Conservation (phyloP, 371 early-diverging fungal species). For the Lichtheimia ramosa region DNA sequence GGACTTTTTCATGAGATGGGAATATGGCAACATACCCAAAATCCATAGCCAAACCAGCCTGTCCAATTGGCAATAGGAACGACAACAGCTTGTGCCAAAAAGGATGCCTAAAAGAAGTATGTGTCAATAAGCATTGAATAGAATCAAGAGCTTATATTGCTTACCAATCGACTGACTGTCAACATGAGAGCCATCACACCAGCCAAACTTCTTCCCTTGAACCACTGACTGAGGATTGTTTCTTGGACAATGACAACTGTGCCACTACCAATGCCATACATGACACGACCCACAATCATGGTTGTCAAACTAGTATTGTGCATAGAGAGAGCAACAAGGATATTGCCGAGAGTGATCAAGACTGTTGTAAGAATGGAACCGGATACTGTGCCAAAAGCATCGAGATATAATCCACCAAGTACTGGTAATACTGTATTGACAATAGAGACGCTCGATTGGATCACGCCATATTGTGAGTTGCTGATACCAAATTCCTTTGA, state of each 20-base stretch:
- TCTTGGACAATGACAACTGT: slow-evolving; percentile 71
- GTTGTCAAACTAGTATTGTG: slow-evolving; percentile 45
- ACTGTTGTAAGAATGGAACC: slow-evolving; percentile 69
- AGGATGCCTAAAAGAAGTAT: slow-evolving; percentile 40
- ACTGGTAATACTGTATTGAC: slow-evolving; percentile 73
- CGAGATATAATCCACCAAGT: slow-evolving; percentile 73
- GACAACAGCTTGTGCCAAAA: slow-evolving; percentile 67
- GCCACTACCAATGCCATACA: slow-evolving; percentile 75
- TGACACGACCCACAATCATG: slow-evolving; percentile 68
- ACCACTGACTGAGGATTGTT: slow-evolving; percentile 75
- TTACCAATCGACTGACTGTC: slow-evolving; percentile 64
- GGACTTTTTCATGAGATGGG: neutral
- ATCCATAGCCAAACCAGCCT: slow-evolving; percentile 71
- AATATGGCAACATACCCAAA: slow-evolving; percentile 52
- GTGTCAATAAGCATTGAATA: neutral
- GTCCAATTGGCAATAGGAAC: slow-evolving; percentile 63
- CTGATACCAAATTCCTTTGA: slow-evolving; percentile 64
- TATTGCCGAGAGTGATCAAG: slow-evolving; percentile 61
- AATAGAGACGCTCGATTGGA: slow-evolving; percentile 70
- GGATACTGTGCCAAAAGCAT: slow-evolving; percentile 65
- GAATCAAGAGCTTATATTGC: neutral
- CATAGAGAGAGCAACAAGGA: slow-evolving; percentile 64
- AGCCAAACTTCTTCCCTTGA: slow-evolving; percentile 64
- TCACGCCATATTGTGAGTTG: slow-evolving; percentile 71
- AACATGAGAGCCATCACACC: slow-evolving; percentile 66